Evolutionary conservation across 1,139 yeast species (phyloP).

Genomic region (Nakaseomyces bracarensis): DNA sequence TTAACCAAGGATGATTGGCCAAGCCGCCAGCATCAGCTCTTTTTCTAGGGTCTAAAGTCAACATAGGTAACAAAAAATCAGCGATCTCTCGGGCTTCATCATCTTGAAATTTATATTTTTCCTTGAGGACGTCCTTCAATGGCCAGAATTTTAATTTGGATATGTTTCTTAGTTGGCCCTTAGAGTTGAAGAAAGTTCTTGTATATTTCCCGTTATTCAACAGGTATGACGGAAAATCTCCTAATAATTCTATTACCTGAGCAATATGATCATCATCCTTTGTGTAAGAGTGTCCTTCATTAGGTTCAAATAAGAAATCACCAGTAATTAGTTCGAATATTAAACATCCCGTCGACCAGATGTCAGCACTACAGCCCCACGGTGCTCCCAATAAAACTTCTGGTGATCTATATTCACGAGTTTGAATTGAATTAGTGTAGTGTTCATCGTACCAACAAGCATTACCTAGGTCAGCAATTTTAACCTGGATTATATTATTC

Average conservation of each 20-base stretch:
- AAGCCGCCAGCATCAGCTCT: constrained; percentile 73
- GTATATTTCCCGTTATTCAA: constrained; percentile 46
- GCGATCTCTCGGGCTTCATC: constrained; percentile 48
- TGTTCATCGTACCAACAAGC: constrained; percentile 62
- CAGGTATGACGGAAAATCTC: constrained; percentile 46
- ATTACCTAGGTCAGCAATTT: constrained; percentile 70
- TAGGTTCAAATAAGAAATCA: constrained; percentile 67
- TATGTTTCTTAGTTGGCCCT: constrained; percentile 50
- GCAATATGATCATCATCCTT: constrained; percentile 73
- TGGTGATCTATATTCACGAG: constrained; percentile 69
- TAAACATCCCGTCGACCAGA: constrained; percentile 69
- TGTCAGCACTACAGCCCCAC: constrained; percentile 72
- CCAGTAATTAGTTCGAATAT: constrained; percentile 66
- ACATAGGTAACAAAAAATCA: constrained; percentile 59
- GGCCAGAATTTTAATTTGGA: constrained; percentile 59
- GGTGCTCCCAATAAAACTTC: constrained; percentile 51
- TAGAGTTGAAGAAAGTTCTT: constrained; percentile 44
- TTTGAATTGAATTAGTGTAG: constrained; percentile 65
- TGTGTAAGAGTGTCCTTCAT: constrained; percentile 40
- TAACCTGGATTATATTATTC: constrained; percentile 38
- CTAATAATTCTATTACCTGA: constrained; percentile 59
- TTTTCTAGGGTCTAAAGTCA: constrained; percentile 53
- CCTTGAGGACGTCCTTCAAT: constrained; percentile 48
- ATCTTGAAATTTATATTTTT: constrained; percentile 48
- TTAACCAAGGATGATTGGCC: constrained; percentile 67